A percentile compares a stretch with the other conserved stretches of the same genome.
These are phyloP conservation scores for Rosa persica DNA, from an alignment of 306 rosid genomes.

Conservation along the genomic window DNA sequence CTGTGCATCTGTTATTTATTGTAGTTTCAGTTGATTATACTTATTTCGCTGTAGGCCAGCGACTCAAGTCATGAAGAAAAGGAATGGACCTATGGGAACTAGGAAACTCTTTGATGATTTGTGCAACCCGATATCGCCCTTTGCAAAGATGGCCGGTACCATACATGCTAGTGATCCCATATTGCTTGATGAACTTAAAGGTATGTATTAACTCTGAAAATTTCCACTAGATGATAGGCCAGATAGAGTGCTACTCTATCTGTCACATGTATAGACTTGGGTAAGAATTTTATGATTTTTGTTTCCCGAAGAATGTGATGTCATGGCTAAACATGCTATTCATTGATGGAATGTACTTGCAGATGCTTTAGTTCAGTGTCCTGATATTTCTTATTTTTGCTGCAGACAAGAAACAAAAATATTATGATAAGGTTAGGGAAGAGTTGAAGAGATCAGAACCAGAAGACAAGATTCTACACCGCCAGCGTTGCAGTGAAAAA, in stretches of 20 bases:
- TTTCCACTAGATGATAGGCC: not conserved
- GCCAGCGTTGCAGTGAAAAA: slow-evolving; percentile 61
- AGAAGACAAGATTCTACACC: slow-evolving; percentile 70
- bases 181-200: slow-evolving; percentile 48
- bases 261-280: not conserved
- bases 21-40: too few relatives aligned
- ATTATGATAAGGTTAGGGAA: slow-evolving; percentile 70
- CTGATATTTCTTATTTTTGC: not conserved
- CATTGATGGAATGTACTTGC: not conserved
- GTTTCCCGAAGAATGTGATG: not conserved
- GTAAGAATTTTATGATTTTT: not conserved
- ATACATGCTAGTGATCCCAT: slow-evolving; percentile 30
- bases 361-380: not conserved
- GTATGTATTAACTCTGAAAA: slow-evolving; percentile 31
- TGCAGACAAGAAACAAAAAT: slow-evolving; percentile 66
- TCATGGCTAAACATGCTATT: not conserved
- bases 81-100: too few relatives aligned
- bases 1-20: too few relatives aligned
- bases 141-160: slow-evolving; percentile 50
- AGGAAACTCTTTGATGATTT: too few relatives aligned
- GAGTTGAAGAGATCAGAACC: slow-evolving; percentile 68
- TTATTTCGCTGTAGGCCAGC: too few relatives aligned
- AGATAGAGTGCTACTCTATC: not conserved
- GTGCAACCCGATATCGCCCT: too few relatives aligned
- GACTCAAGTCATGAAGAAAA: too few relatives aligned